Evolutionary conservation across 2,329 filamentous ascomycete species (phyloP).

Genomic region (Pseudogymnoascus sp.): DNA sequence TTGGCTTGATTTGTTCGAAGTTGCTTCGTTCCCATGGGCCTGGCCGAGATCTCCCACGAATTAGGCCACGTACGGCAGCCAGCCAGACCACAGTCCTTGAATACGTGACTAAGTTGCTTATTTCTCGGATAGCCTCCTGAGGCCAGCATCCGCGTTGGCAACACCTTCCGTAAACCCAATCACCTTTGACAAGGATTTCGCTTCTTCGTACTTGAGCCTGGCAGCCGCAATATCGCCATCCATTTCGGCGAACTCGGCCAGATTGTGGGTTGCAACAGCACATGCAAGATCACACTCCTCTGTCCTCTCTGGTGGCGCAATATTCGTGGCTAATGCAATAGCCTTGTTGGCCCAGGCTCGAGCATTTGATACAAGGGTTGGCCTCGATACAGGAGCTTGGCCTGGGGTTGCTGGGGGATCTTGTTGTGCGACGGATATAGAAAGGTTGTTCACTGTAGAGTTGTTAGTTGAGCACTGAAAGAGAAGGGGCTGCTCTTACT

Average conservation of each 20-base stretch:
- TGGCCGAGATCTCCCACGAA: not conserved
- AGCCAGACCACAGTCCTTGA: not conserved
- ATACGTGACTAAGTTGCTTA: not conserved
- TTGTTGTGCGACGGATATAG: conserved; percentile 58
- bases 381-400: conserved; percentile 42
- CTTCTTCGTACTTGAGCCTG: conserved; percentile 59
- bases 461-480: not conserved
- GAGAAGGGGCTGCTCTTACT: conserved; percentile 42
- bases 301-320: conserved; percentile 58
- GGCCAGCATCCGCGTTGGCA: conserved; percentile 44
- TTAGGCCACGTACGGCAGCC: not conserved
- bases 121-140: conserved; percentile 29
- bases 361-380: conserved; percentile 60
- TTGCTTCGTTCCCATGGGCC: not conserved
- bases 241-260: conserved; percentile 77
- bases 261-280: conserved; percentile 74
- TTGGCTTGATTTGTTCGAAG: not conserved
- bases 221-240: conserved; percentile 59
- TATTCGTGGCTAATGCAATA: conserved; percentile 55
- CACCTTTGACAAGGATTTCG: conserved; percentile 51
- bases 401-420: conserved; percentile 28
- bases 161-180: conserved; percentile 46
- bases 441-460: conserved; percentile 68
- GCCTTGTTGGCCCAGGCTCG: conserved; percentile 75
- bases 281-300: conserved; percentile 80